These are phyloP conservation scores for Karstenula rhodostoma DNA, from an alignment of 2,329 filamentous ascomycete genomes.

Conservation along the genomic window DNA sequence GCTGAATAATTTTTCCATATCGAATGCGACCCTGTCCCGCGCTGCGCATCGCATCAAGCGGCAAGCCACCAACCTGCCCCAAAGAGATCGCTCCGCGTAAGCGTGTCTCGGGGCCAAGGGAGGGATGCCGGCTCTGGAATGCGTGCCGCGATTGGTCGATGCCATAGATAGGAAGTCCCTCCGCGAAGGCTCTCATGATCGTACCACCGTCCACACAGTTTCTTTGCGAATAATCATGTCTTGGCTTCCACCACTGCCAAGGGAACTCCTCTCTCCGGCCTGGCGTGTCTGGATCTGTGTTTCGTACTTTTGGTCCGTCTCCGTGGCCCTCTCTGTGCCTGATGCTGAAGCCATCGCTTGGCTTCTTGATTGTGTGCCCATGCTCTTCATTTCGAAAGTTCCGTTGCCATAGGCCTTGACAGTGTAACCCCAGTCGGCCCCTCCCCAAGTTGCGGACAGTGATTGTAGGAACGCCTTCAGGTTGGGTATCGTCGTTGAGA, in stretches of 20 bases:
- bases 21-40: conserved; percentile 5
- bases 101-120: background rate
- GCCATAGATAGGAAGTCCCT: background rate
- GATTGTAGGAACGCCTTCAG: conserved; percentile 25
- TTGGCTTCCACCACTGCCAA: conserved; percentile 22
- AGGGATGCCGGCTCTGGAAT: background rate
- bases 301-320: conserved; percentile 13
- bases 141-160: conserved; percentile 10
- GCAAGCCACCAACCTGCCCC: conserved; percentile 1
- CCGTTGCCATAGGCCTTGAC: conserved; percentile 17
- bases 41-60: background rate
- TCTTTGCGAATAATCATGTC: conserved; percentile 29
- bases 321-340: background rate
- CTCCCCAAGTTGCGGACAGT: conserved; percentile 23
- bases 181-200: background rate
- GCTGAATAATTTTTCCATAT: background rate
- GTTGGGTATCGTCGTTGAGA: conserved; percentile 28
- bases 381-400: conserved; percentile 20
- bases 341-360: background rate
- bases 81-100: conserved; percentile 5
- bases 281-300: conserved; percentile 5
- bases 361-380: conserved; percentile 4
- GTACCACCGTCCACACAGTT: conserved; percentile 11
- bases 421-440: conserved; percentile 16
- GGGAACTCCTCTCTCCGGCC: conserved; percentile 11